These are phyloP conservation scores for Podila horticola DNA, from an alignment of 192 early-diverging fungal genomes.

Conservation along the genomic window DNA sequence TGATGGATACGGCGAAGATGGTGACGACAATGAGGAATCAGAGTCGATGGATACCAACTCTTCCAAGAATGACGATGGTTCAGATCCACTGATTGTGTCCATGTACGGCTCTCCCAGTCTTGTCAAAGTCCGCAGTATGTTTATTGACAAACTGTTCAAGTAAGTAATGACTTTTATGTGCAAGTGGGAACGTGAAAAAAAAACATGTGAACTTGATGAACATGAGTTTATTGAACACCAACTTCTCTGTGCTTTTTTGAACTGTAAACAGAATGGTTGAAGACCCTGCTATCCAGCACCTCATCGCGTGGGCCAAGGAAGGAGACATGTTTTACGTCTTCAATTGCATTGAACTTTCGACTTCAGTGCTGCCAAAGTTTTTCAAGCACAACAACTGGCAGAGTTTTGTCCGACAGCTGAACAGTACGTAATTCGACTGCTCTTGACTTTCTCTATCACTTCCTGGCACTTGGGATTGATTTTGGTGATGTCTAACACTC, in stretches of 20 bases:
- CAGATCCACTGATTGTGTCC: slow-evolving; percentile 27
- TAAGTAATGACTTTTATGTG: slow-evolving; percentile 7
- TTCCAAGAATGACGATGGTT: slow-evolving; percentile 43
- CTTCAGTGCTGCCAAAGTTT: slow-evolving; percentile 80
- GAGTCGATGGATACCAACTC: slow-evolving; percentile 38
- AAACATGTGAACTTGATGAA: no score
- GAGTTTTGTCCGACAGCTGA: slow-evolving; percentile 90
- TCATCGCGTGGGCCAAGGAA: slow-evolving; percentile 81
- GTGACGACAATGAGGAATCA: slow-evolving; percentile 34
- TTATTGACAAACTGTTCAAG: slow-evolving; percentile 51
- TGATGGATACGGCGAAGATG: slow-evolving; percentile 36
- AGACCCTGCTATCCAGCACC: slow-evolving; percentile 66
- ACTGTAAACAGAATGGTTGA: slow-evolving; percentile 72
- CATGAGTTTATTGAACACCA: no score
- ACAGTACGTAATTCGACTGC: slow-evolving; percentile 61
- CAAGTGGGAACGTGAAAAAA: no score
- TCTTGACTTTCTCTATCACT: neutral
- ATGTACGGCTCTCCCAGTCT: slow-evolving; percentile 51
- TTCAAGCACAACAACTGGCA: slow-evolving; percentile 95
- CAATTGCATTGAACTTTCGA: slow-evolving; percentile 86
- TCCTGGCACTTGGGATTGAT: neutral
- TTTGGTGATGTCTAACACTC: neutral
- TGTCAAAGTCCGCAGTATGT: slow-evolving; percentile 51
- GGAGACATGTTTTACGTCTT: slow-evolving; percentile 91
- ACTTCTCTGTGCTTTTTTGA: neutral